phyloP scores from a whole-genome alignment of 441 rosid genomes.

The Euphorbia schlechtendalii region DNA sequence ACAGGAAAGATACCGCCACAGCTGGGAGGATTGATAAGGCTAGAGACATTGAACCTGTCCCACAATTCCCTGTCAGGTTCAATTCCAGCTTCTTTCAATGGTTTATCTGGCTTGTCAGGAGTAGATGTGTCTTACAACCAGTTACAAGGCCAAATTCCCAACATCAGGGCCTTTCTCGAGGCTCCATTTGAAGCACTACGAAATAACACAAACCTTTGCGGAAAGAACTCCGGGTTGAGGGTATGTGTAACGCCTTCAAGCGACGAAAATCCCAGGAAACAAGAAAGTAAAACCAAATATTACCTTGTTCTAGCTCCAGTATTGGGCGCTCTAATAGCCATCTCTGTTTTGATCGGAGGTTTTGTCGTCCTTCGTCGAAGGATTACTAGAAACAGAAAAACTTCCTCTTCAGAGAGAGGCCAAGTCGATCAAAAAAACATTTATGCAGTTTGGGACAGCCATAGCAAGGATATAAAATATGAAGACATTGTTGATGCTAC shows the following conservation, averaged over 20 bases:
- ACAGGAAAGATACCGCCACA: slow-evolving; percentile 5
- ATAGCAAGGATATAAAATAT: not conserved
- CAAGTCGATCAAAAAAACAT: not conserved
- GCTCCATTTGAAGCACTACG: slow-evolving; percentile 14
- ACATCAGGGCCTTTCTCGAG: slow-evolving; percentile 4
- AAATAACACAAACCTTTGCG: slow-evolving; percentile 9
- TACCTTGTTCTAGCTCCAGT: not conserved
- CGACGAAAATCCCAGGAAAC: not conserved
- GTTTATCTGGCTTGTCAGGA: not conserved
- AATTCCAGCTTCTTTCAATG: slow-evolving; percentile 5
- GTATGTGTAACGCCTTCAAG: not conserved
- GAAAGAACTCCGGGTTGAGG: slow-evolving; percentile 3
- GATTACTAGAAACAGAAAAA: not conserved
- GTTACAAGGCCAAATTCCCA: slow-evolving; percentile 14
- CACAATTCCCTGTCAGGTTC: slow-evolving; percentile 11
- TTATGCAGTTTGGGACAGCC: not conserved
- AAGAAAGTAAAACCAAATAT: not conserved
- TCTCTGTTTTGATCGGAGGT: not conserved
- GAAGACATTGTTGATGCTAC: slow-evolving; percentile 11
- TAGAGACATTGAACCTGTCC: slow-evolving; percentile 7
- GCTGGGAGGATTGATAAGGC: not conserved
- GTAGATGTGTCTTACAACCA: slow-evolving; percentile 15
- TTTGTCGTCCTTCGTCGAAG: not conserved
- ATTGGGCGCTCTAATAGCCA: not conserved
- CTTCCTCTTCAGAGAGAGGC: not conserved